A percentile compares a stretch with the other conserved stretches of the same genome.
These are phyloP conservation scores for Neotropicomus parvogracilis DNA, from an alignment of 1,284 basidiomycete species.

Conservation along the genomic window DNA sequence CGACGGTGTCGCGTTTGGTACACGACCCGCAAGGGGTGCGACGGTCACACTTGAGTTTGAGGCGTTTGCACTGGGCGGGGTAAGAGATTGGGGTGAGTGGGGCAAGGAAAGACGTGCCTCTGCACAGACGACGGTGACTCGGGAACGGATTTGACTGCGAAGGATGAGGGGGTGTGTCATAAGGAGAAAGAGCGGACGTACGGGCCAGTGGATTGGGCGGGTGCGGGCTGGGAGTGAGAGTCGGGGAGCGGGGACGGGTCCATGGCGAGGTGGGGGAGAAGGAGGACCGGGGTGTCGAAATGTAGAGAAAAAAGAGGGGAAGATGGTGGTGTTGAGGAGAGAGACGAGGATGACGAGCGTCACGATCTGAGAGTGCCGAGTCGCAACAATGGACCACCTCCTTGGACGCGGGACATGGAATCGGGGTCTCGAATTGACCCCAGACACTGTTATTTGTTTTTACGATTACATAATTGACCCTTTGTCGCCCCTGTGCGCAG, in stretches of 20 bases:
- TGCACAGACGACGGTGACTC: constrained; percentile 77
- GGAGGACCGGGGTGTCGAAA: too few species aligned
- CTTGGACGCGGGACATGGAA: constrained; percentile 11
- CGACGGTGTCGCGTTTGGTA: constrained; percentile 69
- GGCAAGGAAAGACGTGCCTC: constrained; percentile 47
- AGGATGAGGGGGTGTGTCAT: constrained; percentile 11
- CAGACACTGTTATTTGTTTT: constrained; percentile 2
- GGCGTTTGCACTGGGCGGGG: constrained; percentile 66
- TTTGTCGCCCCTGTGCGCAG: constrained; percentile 5
- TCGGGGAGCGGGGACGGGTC: constrained; percentile 18
- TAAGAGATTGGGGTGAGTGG: constrained; percentile 17
- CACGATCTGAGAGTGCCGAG: constrained; percentile 13
- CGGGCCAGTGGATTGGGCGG: constrained; percentile 27
- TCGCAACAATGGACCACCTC: constrained; percentile 23
- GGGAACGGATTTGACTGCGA: constrained; percentile 66
- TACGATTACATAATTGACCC: constrained; percentile 21
- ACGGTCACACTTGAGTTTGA: constrained; percentile 78
- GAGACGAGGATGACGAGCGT: neutral
- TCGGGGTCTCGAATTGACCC: constrained; percentile 25
- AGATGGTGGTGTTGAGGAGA: too few species aligned
- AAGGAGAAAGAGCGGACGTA: constrained; percentile 18
- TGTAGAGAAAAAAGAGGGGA: too few species aligned
- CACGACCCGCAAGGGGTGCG: constrained; percentile 72
- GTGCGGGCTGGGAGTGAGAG: constrained; percentile 17
- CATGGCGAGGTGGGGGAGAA: constrained; percentile 9